Evolutionary conservation across 129 eudicot species (phyloP).

Genomic region (Flaveria ramosissima): DNA sequence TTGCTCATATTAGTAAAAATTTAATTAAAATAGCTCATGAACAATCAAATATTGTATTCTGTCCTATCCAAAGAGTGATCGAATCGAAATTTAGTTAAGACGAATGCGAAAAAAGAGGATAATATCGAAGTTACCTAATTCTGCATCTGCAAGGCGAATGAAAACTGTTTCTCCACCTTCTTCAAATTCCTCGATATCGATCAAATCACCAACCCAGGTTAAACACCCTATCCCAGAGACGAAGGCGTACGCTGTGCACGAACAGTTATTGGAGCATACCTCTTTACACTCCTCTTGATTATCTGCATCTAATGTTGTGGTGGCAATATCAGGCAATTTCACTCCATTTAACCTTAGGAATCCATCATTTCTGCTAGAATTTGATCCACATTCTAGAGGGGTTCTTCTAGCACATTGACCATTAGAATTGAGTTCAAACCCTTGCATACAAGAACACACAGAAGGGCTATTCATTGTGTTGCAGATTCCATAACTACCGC

Average conservation of each 20-base stretch:
- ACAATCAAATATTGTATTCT: neutral
- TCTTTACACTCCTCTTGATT: conserved; percentile 31
- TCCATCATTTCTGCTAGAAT: conserved; percentile 35
- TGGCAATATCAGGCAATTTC: conserved; percentile 51
- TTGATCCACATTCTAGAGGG: conserved; percentile 33
- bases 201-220: conserved; percentile 48
- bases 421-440: conserved; percentile 37
- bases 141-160: conserved; percentile 47
- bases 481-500: conserved; percentile 56
- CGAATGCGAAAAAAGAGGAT: neutral
- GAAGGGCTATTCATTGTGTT: neutral
- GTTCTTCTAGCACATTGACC: conserved; percentile 41
- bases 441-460: conserved; percentile 47
- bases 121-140: conserved; percentile 35
- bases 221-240: conserved; percentile 49
- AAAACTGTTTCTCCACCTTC: conserved; percentile 50
- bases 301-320: conserved; percentile 9
- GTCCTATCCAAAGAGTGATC: neutral
- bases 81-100: neutral
- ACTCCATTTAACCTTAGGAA: conserved; percentile 30
- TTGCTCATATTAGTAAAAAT: neutral
- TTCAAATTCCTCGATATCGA: conserved; percentile 41
- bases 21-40: neutral
- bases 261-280: conserved; percentile 52
- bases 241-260: conserved; percentile 54